phyloP scores from a whole-genome alignment of 306 rosid genomes.

The Cyamopsis tetragonoloba region DNA sequence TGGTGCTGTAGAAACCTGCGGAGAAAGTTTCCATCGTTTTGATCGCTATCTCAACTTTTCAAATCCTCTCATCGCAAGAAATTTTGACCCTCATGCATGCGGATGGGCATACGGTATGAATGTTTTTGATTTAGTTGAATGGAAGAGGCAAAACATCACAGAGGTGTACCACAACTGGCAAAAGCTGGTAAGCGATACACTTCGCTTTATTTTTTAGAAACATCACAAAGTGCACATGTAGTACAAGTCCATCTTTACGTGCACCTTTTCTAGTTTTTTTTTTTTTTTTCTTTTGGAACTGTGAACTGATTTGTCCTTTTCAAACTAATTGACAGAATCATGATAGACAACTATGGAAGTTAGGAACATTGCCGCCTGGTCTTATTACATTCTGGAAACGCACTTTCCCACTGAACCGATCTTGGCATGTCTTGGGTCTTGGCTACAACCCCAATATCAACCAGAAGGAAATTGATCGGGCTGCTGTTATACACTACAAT shows the following conservation, averaged over 20 bases:
- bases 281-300: not conserved
- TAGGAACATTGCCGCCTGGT: constrained; percentile 96
- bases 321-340: constrained; percentile 54
- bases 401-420: constrained; percentile 57
- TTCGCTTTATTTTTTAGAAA: not conserved
- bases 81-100: constrained; percentile 86
- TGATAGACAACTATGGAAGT: constrained; percentile 90
- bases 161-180: constrained; percentile 94
- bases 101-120: constrained; percentile 99
- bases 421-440: constrained; percentile 88
- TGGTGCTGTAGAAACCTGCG: constrained; percentile 97
- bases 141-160: constrained; percentile 94
- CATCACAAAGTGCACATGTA: not conserved
- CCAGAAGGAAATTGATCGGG: constrained; percentile 63
- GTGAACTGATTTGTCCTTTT: constrained; percentile 16
- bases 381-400: constrained; percentile 90
- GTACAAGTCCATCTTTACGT: not conserved
- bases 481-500: constrained; percentile 83
- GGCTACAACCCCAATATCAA: constrained; percentile 70
- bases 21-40: constrained; percentile 89
- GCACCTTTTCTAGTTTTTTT: not conserved
- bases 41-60: constrained; percentile 95
- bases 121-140: constrained; percentile 79
- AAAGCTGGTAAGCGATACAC: constrained; percentile 63
- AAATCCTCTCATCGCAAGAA: constrained; percentile 74